Evolutionary conservation across 2,329 filamentous ascomycete species (phyloP), one percentile per base, ranked within the genome.

Genomic region (Pseudomassariella vexata): DNA sequence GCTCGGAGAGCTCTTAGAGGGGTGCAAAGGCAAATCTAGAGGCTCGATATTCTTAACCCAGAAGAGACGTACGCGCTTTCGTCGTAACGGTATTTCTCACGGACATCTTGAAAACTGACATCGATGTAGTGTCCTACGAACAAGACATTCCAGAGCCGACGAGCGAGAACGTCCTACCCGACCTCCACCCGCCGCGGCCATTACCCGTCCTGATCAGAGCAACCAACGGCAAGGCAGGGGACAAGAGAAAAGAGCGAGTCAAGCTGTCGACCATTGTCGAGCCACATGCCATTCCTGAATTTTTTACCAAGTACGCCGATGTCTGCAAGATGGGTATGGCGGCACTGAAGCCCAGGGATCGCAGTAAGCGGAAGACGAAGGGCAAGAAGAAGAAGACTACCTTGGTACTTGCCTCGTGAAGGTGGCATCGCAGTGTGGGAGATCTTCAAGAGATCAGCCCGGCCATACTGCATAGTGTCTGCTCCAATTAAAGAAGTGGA

Each of bases 251-350:
- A 24, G 57, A 69, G 35, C 80, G 82, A 44, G 61, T 85, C 45
- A 94, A 89, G 58, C 55, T 95, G 17, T 86, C 85, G 3, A 96
- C 92, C 0, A 60, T 95, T 0, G 88, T 96, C 1, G 71, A 82
- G 34, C 76, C 83, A 1, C 76, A 81, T 36, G 76, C 82, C 5
- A 57, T 96, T 9, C 88, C 94, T 33, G 65, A 58, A 0, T 98
- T 98, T 53, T 98, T 88, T 57, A 64, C 68, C 19, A 72, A 76
- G 31, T 98, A 96, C 63, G 89, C 88, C 15, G 92, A 96, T 46
- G 72, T 88, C 3, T 95, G 89, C 63, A 95, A 94, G 66, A 66
- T 72, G 0, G 87, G 88, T 5, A 95, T 96, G 88, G 71, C 75
- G 29, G 80, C 82, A 6, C 56, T 98, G 62, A 96, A 95, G 76